phyloP scores from a whole-genome alignment of 768 basidiomycete genomes.

The Mycena belliarum region DNA sequence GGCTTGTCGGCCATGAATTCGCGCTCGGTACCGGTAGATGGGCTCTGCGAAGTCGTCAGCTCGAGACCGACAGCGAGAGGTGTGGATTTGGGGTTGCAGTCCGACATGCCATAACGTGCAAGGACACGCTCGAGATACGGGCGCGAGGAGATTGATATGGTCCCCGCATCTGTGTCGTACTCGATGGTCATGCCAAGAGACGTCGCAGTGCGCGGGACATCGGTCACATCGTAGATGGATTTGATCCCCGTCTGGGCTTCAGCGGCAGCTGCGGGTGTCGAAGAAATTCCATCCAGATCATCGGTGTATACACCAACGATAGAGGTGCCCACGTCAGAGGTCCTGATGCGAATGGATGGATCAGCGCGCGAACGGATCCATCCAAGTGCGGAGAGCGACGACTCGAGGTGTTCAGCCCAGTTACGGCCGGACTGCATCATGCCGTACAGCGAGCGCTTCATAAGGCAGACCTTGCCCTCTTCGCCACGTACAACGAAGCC shows the following conservation, averaged over 20 bases:
- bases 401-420: slow-evolving; percentile 12
- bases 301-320: slow-evolving; percentile 14
- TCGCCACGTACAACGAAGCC: slow-evolving; percentile 20
- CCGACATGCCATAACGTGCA: slow-evolving; percentile 22
- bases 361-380: slow-evolving; percentile 17
- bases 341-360: slow-evolving; percentile 9
- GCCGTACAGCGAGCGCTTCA: slow-evolving; percentile 14
- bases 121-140: slow-evolving; percentile 22
- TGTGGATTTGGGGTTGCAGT: slow-evolving; percentile 28
- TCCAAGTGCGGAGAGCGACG: not conserved
- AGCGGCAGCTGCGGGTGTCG: slow-evolving; percentile 1
- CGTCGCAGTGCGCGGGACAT: slow-evolving; percentile 25
- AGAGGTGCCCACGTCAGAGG: not conserved
- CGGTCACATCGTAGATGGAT: slow-evolving; percentile 22
- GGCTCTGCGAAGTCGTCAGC: slow-evolving; percentile 16
- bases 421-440: slow-evolving; percentile 20
- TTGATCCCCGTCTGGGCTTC: slow-evolving; percentile 13
- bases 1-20: slow-evolving; percentile 29
- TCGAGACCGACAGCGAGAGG: slow-evolving; percentile 25
- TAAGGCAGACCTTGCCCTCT: slow-evolving; percentile 3
- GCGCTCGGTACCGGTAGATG: slow-evolving; percentile 6
- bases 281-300: slow-evolving; percentile 5
- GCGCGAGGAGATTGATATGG: slow-evolving; percentile 21
- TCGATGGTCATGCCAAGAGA: slow-evolving; percentile 19
- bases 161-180: slow-evolving; percentile 19